A percentile compares a stretch with the other conserved stretches of the same genome.
These are phyloP conservation scores for Melastoma candidum DNA, from an alignment of 441 rosid species.

Conservation along the genomic window DNA sequence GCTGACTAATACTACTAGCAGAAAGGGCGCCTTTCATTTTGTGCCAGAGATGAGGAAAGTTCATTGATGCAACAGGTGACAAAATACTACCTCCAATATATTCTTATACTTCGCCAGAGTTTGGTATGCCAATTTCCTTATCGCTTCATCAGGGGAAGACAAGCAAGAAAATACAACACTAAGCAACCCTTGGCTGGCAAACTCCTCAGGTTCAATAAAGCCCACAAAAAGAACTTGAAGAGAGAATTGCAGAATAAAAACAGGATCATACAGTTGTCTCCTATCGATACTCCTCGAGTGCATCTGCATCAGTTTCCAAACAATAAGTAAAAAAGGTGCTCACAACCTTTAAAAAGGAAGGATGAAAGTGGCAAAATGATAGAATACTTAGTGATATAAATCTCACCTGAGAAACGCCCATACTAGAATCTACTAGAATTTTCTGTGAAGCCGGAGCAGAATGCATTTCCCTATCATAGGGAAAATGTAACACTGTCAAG, in stretches of 20 bases:
- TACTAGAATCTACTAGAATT: slow-evolving; percentile 22
- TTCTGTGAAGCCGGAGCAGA: slow-evolving; percentile 23
- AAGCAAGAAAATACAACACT: slow-evolving; percentile 74
- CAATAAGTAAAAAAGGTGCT: slow-evolving; percentile 11
- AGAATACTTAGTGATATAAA: slow-evolving; percentile 6
- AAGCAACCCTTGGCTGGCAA: slow-evolving; percentile 83
- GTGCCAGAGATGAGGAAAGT: too few species aligned
- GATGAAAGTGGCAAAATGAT: not conserved
- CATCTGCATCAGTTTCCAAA: slow-evolving; percentile 34
- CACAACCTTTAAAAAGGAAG: not conserved
- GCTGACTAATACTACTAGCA: not conserved
- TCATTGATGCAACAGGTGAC: slow-evolving; percentile 1
- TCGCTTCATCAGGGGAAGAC: slow-evolving; percentile 75
- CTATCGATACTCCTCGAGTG: slow-evolving; percentile 25
- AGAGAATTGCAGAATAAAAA: slow-evolving; percentile 67
- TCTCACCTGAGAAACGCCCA: slow-evolving; percentile 30
- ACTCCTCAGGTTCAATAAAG: slow-evolving; percentile 75
- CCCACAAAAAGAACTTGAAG: slow-evolving; percentile 46
- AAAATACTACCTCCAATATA: slow-evolving; percentile 61
- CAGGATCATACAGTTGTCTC: slow-evolving; percentile 63
- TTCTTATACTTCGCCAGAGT: slow-evolving; percentile 52
- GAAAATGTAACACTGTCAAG: slow-evolving; percentile 57
- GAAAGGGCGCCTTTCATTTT: too few species aligned
- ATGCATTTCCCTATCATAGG: slow-evolving; percentile 42
- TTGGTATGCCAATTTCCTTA: slow-evolving; percentile 82